Conservation (phyloP, 441 rosid species). For the Adansonia gregorii region DNA sequence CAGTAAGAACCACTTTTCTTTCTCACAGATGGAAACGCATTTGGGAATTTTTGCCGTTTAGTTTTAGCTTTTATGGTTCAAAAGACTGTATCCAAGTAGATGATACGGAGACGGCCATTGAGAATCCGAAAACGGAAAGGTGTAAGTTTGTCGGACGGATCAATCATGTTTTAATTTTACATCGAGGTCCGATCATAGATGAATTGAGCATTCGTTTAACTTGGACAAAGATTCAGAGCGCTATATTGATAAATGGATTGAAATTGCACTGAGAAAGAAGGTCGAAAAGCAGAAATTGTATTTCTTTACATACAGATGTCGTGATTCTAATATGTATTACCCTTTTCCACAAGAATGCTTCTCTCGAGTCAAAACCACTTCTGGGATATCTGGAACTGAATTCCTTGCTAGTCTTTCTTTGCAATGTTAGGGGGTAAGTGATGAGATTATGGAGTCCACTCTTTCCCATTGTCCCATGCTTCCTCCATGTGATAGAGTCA, state of each 20-base stretch:
- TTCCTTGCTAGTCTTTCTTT: not conserved
- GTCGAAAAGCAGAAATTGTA: not conserved
- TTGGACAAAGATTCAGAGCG: not conserved
- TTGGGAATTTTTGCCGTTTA: too few species aligned
- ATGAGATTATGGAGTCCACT: not conserved
- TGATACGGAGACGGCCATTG: not conserved
- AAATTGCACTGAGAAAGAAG: not conserved
- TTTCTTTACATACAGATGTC: not conserved
- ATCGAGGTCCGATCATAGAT: not conserved
- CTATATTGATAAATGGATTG: not conserved
- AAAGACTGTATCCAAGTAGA: too few species aligned
- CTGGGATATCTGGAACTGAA: not conserved
- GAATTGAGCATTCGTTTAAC: not conserved
- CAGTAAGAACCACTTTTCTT: too few species aligned
- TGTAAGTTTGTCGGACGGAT: not conserved
- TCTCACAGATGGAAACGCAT: not conserved
- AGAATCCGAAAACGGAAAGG: not conserved
- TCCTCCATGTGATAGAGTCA: not conserved
- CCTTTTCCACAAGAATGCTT: not conserved
- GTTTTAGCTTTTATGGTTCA: too few species aligned
- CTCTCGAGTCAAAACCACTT: not conserved
- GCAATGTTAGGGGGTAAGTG: not conserved
- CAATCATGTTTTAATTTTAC: not conserved
- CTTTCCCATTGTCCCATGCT: slow-evolving; percentile 9
- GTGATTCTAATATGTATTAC: not conserved